Base-by-base conservation (phyloP, 345 rosid species). In the Litchi chinensis region DNA sequence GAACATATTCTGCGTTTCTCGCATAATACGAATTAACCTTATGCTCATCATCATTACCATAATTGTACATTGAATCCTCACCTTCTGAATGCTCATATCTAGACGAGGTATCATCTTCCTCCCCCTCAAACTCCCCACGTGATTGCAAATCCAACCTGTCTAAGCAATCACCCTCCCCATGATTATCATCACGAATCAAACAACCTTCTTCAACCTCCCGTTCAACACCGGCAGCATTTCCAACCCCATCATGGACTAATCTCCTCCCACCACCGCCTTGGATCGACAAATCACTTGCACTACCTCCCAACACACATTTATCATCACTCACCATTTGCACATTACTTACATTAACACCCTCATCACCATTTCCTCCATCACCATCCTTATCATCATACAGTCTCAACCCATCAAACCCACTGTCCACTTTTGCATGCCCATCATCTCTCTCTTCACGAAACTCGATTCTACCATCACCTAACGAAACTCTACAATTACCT, bases 31-130 rank as follows among this genome's bases (percentile, higher is more conserved):
- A 62, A 70, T 48, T 80, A 81, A 67, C 75, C 74, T 76, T 56
- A 52, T 74, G 74, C 72, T 88, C 91, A 79, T 89, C 89, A 83
- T 88, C 90, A 26, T 90, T 78, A 77, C 87, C 91, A 73, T 80
- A 78, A 56, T 79, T 82, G 76, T 86, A 85, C 86, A 90, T 87
- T 0, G 94, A 91, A 79, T 89, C 97, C 69, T 83, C 94, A 22
- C 83, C 92, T 48, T 92, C 95, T 15, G 91, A 88, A 81, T 81
- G 84, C 50, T 82, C 93, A 76, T 77, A 77, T 79, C 85, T 85
- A 1, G 74, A 76, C 4, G 88, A 87, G 44, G 28, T 78, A 32
- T 76, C 86, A 74, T 82, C 91, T 65, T 81, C 89, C 73, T 80
- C 86, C 74, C 74, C 63, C 62, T 52, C 70, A 71, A 81, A 68